Base-by-base conservation (phyloP, 78 protist species). In the Kipferlia bialata region DNA sequence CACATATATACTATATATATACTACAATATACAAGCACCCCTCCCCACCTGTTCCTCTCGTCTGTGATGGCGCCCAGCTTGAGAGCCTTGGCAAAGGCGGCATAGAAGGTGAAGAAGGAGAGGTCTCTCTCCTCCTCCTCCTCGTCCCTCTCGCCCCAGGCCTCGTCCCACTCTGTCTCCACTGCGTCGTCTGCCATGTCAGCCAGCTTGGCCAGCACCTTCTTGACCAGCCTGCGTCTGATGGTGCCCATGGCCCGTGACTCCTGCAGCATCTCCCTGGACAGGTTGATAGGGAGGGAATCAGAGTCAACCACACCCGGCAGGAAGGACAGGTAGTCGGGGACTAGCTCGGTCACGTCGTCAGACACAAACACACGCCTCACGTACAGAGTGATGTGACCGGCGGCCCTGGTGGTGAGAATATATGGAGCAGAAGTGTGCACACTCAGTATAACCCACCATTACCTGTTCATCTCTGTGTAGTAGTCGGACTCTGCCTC, bases 21-120 rank as follows among this genome's bases (percentile, higher is more conserved):
- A n/a, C n/a, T n/a, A n/a, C n/a, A n/a, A n/a, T n/a, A n/a, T n/a
- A n/a, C n/a, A n/a, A n/a, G n/a, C n/a, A n/a, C n/a, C n/a, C n/a
- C n/a, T n/a, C n/a, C n/a, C n/a, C n/a, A n/a, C n/a, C n/a, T n/a
- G n/a, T n/a, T 38, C 37, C 39, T 41, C 17, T 59, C 51, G 73
- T 96, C 99, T 81, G 92, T 97, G 59, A 89, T 78, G 60, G 89
- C 48, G 31, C 99, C 99, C 36, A 90, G 80, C 86, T 96, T 91
- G 71, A 96, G 2, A 78, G 60, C 71, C 70, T 71, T 61, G 48
- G 89, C 93, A 68, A 81, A 96, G 63, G 79, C 71, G 62, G 85
- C 73, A 77, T 54, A 83, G 83, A 94, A 94, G 32, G 73, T 45
- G 44, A 61, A 28, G 81, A 78, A 94, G 37, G 33, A 59, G 72